Percentiles rank a stretch among this genome's conserved stretches.
Evolutionary conservation across 2,329 filamentous ascomycete species (phyloP).

Genomic region (Cercospora janseana): DNA sequence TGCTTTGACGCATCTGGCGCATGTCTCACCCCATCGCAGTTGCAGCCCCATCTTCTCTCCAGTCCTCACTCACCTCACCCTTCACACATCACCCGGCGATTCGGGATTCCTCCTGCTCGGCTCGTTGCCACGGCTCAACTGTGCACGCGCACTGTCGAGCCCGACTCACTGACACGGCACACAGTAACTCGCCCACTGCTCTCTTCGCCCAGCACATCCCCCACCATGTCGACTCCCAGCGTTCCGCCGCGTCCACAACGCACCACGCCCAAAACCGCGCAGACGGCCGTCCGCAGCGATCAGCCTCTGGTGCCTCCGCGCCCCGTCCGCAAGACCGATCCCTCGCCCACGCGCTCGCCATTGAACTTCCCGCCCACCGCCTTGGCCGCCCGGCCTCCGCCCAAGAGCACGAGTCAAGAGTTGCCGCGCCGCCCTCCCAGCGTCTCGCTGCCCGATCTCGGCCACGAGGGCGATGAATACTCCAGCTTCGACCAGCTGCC

Average conservation of each 20-base stretch:
- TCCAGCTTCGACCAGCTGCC: conserved; percentile 56
- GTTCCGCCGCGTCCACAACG: conserved; percentile 64
- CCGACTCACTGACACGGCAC: conserved; percentile 10
- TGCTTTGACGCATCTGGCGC: too few relatives aligned
- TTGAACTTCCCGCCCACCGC: conserved; percentile 67
- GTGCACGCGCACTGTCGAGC: conserved; percentile 13
- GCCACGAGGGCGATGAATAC: conserved; percentile 89
- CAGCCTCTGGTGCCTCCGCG: conserved; percentile 76
- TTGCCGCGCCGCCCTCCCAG: conserved; percentile 64
- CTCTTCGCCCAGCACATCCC: not conserved
- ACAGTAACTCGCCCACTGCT: conserved; percentile 8
- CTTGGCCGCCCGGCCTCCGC: conserved; percentile 37
- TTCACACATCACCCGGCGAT: too few relatives aligned
- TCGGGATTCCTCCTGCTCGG: not conserved
- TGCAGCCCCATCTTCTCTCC: too few relatives aligned
- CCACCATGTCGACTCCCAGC: conserved; percentile 41
- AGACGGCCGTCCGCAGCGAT: conserved; percentile 48
- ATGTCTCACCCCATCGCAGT: too few relatives aligned
- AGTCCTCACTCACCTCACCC: too few relatives aligned
- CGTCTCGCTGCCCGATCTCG: conserved; percentile 70
- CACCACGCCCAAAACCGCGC: conserved; percentile 42
- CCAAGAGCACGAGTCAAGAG: conserved; percentile 51
- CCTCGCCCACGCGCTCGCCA: conserved; percentile 80
- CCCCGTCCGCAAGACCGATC: conserved; percentile 72
- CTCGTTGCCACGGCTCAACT: not conserved